These are phyloP conservation scores for Aspergillus cejpii DNA, from an alignment of 2,329 filamentous ascomycete genomes.

Conservation along the genomic window DNA sequence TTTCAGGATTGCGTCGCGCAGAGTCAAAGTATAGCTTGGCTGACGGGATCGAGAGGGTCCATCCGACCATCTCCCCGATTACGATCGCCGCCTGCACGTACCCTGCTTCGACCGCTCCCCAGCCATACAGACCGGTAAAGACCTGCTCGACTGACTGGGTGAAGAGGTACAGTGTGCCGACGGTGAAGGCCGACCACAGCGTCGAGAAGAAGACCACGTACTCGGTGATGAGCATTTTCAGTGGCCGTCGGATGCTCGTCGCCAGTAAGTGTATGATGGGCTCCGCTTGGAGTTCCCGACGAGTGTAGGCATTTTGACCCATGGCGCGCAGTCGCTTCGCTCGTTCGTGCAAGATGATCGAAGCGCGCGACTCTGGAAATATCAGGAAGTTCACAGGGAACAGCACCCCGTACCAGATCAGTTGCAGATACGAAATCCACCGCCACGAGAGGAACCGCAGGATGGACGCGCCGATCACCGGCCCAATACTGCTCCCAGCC, in stretches of 20 bases:
- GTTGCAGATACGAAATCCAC: slow-evolving; percentile 41
- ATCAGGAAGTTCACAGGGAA: slow-evolving; percentile 38
- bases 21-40: slow-evolving; percentile 49
- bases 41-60: slow-evolving; percentile 60
- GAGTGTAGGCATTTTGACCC: slow-evolving; percentile 23
- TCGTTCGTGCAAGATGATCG: slow-evolving; percentile 35
- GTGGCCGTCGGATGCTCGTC: slow-evolving; percentile 34
- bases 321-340: slow-evolving; percentile 31
- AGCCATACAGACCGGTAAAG: slow-evolving; percentile 55
- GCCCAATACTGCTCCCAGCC: slow-evolving; percentile 41
- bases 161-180: slow-evolving; percentile 75
- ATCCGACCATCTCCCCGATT: slow-evolving; percentile 50
- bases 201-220: slow-evolving; percentile 62
- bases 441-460: slow-evolving; percentile 18
- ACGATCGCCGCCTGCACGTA: slow-evolving; percentile 40
- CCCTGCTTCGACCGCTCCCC: slow-evolving; percentile 28
- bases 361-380: slow-evolving; percentile 38
- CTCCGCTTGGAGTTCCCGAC: slow-evolving; percentile 34
- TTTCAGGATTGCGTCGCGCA: slow-evolving; percentile 34
- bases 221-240: slow-evolving; percentile 37
- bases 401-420: slow-evolving; percentile 35
- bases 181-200: slow-evolving; percentile 77
- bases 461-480: slow-evolving; percentile 40
- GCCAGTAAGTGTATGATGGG: slow-evolving; percentile 24
- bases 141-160: slow-evolving; percentile 72